A percentile compares a stretch with the other conserved stretches of the same genome.
Evolutionary conservation across 768 basidiomycete genomes (phyloP).

Genomic region (Mycena haematopus): DNA sequence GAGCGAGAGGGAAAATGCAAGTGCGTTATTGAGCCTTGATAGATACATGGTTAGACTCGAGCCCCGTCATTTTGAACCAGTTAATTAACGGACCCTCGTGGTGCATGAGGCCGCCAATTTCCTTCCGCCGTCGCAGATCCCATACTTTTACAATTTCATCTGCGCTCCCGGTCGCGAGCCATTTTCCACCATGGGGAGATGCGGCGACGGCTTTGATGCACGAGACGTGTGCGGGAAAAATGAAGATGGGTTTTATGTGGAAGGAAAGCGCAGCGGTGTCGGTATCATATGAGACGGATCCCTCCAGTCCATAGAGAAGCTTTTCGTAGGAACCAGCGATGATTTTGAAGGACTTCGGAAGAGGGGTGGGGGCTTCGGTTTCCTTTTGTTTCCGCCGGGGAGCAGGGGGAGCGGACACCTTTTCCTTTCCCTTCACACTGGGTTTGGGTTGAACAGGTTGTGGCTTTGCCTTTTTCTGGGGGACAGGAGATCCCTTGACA

Average conservation of each 20-base stretch:
- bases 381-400: slow-evolving; percentile 21
- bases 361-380: slow-evolving; percentile 22
- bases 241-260: slow-evolving; percentile 81
- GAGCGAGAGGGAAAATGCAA: slow-evolving; percentile 87
- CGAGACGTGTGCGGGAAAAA: slow-evolving; percentile 96
- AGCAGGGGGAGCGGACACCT: slow-evolving; percentile 25
- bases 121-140: slow-evolving; percentile 91
- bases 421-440: slow-evolving; percentile 35
- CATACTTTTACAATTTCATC: slow-evolving; percentile 98
- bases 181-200: slow-evolving; percentile 89
- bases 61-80: background rate
- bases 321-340: slow-evolving; percentile 97
- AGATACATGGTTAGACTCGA: background rate
- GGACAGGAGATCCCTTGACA: slow-evolving; percentile 33
- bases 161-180: slow-evolving; percentile 94
- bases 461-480: slow-evolving; percentile 33
- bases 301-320: slow-evolving; percentile 88
- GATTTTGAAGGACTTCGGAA: slow-evolving; percentile 78
- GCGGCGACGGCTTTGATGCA: slow-evolving; percentile 91
- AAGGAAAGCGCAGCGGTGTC: slow-evolving; percentile 38
- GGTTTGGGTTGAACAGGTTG: slow-evolving; percentile 25
- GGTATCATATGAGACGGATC: slow-evolving; percentile 50
- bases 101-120: slow-evolving; percentile 93
- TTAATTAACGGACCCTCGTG: slow-evolving; percentile 74
- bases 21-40: slow-evolving; percentile 87